phyloP scores from a whole-genome alignment of 208 protist species.

The Leishmania braziliensis region DNA sequence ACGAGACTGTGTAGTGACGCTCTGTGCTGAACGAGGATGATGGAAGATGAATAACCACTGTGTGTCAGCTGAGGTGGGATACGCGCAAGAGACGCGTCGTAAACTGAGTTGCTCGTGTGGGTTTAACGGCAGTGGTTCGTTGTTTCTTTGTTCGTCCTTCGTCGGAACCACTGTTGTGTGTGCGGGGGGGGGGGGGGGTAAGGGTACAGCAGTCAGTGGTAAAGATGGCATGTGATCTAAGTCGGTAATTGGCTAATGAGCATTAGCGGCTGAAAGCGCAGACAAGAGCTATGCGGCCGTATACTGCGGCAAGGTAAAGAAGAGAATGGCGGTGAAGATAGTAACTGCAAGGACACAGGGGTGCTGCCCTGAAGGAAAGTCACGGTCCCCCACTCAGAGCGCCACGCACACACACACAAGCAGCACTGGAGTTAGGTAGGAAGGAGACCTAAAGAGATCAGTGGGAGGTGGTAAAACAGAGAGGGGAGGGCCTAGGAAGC shows the following conservation, averaged over 20 bases:
- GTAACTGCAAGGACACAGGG: neutral
- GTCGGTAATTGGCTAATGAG: neutral
- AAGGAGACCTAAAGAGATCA: neutral
- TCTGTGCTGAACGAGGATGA: neutral
- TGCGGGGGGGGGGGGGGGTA: neutral
- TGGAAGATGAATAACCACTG: neutral
- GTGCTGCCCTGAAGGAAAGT: neutral
- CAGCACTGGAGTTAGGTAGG: neutral
- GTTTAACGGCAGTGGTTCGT: neutral
- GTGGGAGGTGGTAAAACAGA: neutral
- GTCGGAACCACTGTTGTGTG: neutral
- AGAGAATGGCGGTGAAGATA: neutral
- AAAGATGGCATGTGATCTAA: neutral
- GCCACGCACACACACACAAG: slow-evolving; percentile 12
- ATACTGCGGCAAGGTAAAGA: neutral
- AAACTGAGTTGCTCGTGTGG: neutral
- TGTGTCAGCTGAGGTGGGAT: neutral
- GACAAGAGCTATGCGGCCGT: neutral
- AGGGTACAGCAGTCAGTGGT: neutral
- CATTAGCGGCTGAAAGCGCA: neutral
- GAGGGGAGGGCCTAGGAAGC: too few species aligned
- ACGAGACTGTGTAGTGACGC: neutral
- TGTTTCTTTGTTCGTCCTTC: neutral
- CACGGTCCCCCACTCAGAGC: neutral
- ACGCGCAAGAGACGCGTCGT: neutral